phyloP scores from a whole-genome alignment of 306 rosid species.

The Quercus agrifolia region DNA sequence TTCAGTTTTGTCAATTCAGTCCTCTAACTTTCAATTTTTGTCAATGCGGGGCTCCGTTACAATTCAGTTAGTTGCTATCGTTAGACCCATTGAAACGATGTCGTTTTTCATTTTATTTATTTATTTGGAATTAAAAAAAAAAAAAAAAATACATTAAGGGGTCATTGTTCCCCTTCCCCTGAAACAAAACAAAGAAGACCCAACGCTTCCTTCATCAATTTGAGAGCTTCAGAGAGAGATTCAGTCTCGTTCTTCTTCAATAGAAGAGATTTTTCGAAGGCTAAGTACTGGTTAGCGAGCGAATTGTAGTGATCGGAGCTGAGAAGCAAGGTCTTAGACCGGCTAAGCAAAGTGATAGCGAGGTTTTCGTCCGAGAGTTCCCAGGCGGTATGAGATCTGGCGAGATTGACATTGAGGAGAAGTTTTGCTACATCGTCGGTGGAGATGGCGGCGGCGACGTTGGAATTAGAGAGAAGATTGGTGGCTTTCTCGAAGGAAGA shows the following conservation, averaged over 20 bases:
- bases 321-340: constrained; percentile 64
- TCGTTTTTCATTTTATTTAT: too few relatives aligned
- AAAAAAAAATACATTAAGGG: too few relatives aligned
- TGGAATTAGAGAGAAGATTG: constrained; percentile 55
- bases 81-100: too few relatives aligned
- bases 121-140: too few relatives aligned
- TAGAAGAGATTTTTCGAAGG: constrained; percentile 55
- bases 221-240: constrained; percentile 47
- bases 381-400: constrained; percentile 81
- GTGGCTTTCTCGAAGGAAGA: constrained; percentile 79
- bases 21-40: too few relatives aligned
- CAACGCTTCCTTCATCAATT: constrained; percentile 82
- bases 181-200: too few relatives aligned
- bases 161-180: too few relatives aligned
- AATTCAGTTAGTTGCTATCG: too few relatives aligned
- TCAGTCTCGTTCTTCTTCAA: constrained; percentile 38
- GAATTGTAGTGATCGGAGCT: constrained; percentile 53
- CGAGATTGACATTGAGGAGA: constrained; percentile 62
- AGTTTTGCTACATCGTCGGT: constrained; percentile 53
- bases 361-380: constrained; percentile 64
- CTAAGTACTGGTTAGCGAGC: constrained; percentile 60
- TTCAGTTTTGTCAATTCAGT: too few relatives aligned
- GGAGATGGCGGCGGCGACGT: constrained; percentile 12
- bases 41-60: too few relatives aligned
- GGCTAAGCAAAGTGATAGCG: constrained; percentile 57